Evolutionary conservation across 305 asterid species (phyloP), one percentile per base, ranked within the genome.

Genomic region (Nicotiana rustica): DNA sequence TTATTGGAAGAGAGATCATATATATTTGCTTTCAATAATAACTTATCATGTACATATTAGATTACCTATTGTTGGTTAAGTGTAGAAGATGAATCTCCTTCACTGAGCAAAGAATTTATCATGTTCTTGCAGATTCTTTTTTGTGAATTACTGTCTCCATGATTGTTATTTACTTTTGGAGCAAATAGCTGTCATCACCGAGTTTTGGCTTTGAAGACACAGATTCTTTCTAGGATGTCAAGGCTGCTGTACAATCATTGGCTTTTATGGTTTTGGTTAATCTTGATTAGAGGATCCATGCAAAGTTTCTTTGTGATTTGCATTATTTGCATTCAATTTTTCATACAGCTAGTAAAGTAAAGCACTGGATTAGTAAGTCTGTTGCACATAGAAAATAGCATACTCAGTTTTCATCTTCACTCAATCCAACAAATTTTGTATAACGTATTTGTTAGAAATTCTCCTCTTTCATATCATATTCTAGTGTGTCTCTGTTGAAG

Each of bases 81-180:
- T 73, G 35, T 49, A 73, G 64, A 73, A 55, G 65, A 76, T 76
- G 66, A 1, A 76, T 76, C 10, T 29, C 65, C 49, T 76, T 76
- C 66, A 76, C 80, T 76, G 17, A 31, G 10, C 19, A 52, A 56
- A 0, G 31, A 29, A 29, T 55, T 55, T 49, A 61, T 73, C 17
- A 3, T 31, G 80, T 55, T 76, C 66, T 29, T 76, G 80, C 80
- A 76, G 66, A 55, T 76, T 9, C 66, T 76, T 29, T 76, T 38
- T 55, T 31, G 17, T 15, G 79, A 52, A 6, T 15, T 52, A 29
- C 31, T 29, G 65, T 55, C 41, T 52, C 15, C 80, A 7, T 75
- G 65, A 29, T 52, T 75, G 38, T 2, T 52, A 25, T 52, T 52
- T 73, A 18, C 38, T 35, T 75, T 76, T 8, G 67, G 25, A 61